phyloP scores from a whole-genome alignment of 2,329 filamentous ascomycete genomes.

The Apiospora marii region DNA sequence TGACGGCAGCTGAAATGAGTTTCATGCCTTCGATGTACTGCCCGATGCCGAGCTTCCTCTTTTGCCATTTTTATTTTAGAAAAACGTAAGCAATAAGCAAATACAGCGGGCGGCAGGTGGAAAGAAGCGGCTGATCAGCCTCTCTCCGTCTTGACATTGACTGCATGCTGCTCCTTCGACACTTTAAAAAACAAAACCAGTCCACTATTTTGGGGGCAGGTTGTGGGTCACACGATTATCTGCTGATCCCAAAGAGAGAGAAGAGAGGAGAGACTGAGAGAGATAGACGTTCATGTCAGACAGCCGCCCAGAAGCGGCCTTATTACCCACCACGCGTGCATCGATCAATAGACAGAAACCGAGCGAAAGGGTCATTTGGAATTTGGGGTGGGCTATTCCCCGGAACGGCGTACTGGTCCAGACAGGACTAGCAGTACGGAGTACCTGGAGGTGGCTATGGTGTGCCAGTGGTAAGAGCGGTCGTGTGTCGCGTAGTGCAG shows the following conservation, averaged over 20 bases:
- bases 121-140: not conserved
- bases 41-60: not conserved
- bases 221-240: conserved; percentile 2
- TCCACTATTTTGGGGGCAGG: conserved; percentile 10
- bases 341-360: not conserved
- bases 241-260: not conserved
- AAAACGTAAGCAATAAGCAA: conserved; percentile 5
- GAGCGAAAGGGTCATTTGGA: not conserved
- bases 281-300: conserved; percentile 2
- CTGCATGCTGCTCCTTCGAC: not conserved
- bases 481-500: conserved; percentile 16
- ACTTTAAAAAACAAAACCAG: not conserved
- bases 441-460: not conserved
- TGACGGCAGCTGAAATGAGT: not conserved
- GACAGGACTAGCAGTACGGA: not conserved
- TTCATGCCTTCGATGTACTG: conserved; percentile 2
- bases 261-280: not conserved
- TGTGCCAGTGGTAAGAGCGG: not conserved
- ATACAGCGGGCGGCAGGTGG: not conserved
- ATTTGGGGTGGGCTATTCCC: not conserved
- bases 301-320: conserved; percentile 1
- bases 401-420: not conserved
- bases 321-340: conserved; percentile 1
- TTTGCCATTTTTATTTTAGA: not conserved
- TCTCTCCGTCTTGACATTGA: not conserved